Percentiles rank a stretch among this genome's conserved stretches.
Conservation (phyloP, 352 stramenopile genomes). For the Phytophthora macrochlamydospora region DNA sequence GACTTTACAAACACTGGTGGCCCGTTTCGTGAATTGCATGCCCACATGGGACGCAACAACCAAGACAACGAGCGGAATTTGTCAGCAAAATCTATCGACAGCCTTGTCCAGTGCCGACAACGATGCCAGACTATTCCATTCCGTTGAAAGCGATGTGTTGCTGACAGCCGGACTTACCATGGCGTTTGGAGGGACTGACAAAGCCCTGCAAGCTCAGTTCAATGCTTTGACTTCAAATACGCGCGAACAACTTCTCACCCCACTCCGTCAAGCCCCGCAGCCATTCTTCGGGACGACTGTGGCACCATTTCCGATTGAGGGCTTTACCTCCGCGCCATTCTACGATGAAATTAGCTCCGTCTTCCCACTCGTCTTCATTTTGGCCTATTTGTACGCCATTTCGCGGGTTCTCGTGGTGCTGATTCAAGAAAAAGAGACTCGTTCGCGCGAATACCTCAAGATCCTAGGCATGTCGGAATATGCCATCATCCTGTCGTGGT, state of each 20-base stretch:
- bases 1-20: slow-evolving; percentile 68
- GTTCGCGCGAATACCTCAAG: slow-evolving; percentile 70
- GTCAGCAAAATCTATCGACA: slow-evolving; percentile 45
- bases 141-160: slow-evolving; percentile 41
- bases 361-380: slow-evolving; percentile 87
- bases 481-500: slow-evolving; percentile 71
- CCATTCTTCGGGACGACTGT: slow-evolving; percentile 43
- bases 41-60: slow-evolving; percentile 46
- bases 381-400: slow-evolving; percentile 72
- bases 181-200: slow-evolving; percentile 2
- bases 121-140: slow-evolving; percentile 32
- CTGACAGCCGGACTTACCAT: slow-evolving; percentile 21
- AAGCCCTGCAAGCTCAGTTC: slow-evolving; percentile 3
- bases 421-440: slow-evolving; percentile 85
- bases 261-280: slow-evolving; percentile 54
- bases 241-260: slow-evolving; percentile 37
- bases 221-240: slow-evolving; percentile 2
- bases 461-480: slow-evolving; percentile 66
- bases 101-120: slow-evolving; percentile 22
- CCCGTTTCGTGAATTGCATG: slow-evolving; percentile 64
- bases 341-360: slow-evolving; percentile 68
- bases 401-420: slow-evolving; percentile 82
- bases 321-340: slow-evolving; percentile 58
- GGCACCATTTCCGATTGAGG: slow-evolving; percentile 52
- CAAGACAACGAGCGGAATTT: slow-evolving; percentile 45